Conservation (phyloP, 2,329 filamentous ascomycete genomes). For the Cordyceps farinosa region DNA sequence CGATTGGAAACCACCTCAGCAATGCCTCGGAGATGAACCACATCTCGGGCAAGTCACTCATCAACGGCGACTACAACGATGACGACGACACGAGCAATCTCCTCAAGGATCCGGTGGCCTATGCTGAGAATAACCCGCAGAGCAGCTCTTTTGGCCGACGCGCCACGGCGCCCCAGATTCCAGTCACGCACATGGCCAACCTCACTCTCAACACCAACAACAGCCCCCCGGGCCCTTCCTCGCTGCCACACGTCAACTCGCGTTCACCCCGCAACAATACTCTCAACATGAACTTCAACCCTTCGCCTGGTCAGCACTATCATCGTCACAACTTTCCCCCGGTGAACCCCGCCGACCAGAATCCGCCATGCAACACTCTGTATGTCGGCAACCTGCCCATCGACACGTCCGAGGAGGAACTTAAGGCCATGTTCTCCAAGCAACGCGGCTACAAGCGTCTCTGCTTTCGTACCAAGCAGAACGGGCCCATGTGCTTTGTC, state of each 20-base stretch:
- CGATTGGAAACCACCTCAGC: constrained; percentile 63
- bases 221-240: constrained; percentile 48
- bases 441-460: constrained; percentile 93
- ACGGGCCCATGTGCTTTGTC: constrained; percentile 98
- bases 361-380: constrained; percentile 94
- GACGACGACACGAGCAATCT: constrained; percentile 69
- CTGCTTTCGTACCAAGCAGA: constrained; percentile 90
- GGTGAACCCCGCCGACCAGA: constrained; percentile 91
- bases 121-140: constrained; percentile 56
- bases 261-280: constrained; percentile 54
- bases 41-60: constrained; percentile 66
- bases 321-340: constrained; percentile 70
- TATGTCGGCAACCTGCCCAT: constrained; percentile 96
- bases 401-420: constrained; percentile 89
- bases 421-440: constrained; percentile 90
- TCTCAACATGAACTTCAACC: constrained; percentile 28
- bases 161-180: constrained; percentile 68
- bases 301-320: constrained; percentile 48
- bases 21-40: constrained; percentile 49
- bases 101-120: constrained; percentile 68
- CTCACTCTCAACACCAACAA: constrained; percentile 65
- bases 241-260: constrained; percentile 48
- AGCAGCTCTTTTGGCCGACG: constrained; percentile 48
- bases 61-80: constrained; percentile 61
- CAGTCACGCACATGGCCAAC: constrained; percentile 63